Base-by-base conservation (phyloP, 2,329 filamentous ascomycete genomes). In the Bretziella fagacearum region DNA sequence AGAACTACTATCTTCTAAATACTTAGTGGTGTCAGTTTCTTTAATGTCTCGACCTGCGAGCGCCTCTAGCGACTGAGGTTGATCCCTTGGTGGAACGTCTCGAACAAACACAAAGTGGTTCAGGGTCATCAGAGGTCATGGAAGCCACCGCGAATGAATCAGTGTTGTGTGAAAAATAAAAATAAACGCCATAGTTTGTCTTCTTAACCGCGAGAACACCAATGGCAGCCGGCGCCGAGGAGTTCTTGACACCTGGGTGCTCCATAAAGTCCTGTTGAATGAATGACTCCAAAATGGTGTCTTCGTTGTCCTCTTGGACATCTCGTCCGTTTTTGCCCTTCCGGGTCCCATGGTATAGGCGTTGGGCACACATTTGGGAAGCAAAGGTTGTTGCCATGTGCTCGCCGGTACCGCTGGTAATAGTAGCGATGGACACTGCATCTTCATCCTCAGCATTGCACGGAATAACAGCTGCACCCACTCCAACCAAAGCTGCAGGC, bases 301-400 rank as follows among this genome's bases (percentile, higher is more conserved):
- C 79, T 54, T 96, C 87, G 53, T 93, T 84, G 13, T 77, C 75
- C 11, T 81, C 79, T 8, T 70, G 62, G 13, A 82, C 66, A 52
- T 82, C 75, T 6, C 62, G 61, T 5, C 84, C 84, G 13, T 67
- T 71, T 43, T 62, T 63, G 2, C 65, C 71, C 53, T 74, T 78
- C 57, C 69, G 73, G 42, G 70, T 80, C 54, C 70, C 74, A 53
- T 80, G 74, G 58, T 86, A 94, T 22, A 98, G 70, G 39, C 91
- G 76, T 53, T 89, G 82, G 1, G 87, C 86, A 58, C 86, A 93
- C 47, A 81, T 79, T 50, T 81, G 79, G 5, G 91, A 87, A 8
- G 91, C 89, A 71, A 93, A 81, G 0, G 87, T 93, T 0, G 89
- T 95, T 29, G 86, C 84, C 82, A 98, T 98, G 59, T 98, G 91